Conservation (phyloP, 2,329 filamentous ascomycete species). For the Colletotrichum sp. region DNA sequence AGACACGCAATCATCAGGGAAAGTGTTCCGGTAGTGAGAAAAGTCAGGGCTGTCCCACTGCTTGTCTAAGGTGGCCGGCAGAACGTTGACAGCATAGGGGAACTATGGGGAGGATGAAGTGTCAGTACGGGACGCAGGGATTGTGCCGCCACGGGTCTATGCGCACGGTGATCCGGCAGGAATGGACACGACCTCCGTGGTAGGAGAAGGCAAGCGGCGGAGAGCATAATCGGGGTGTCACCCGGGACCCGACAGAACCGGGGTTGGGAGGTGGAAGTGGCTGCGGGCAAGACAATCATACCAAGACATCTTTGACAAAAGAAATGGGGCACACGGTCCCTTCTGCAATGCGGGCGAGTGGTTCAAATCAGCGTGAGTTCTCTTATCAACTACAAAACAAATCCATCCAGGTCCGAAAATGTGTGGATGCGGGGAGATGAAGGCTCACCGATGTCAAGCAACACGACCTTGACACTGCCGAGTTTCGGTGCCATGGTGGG, state of each 20-base stretch:
- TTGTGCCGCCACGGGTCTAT: background rate
- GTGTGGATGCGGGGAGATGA: background rate
- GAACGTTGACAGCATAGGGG: constrained; percentile 73
- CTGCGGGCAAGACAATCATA: constrained; percentile 52
- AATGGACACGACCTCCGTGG: constrained; percentile 8
- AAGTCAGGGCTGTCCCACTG: constrained; percentile 73
- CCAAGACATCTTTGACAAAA: constrained; percentile 83
- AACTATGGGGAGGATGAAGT: constrained; percentile 56
- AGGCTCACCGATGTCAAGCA: constrained; percentile 65
- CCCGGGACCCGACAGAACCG: constrained; percentile 16
- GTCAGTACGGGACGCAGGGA: background rate
- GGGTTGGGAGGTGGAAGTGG: constrained; percentile 15
- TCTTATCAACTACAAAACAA: background rate
- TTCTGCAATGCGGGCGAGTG: constrained; percentile 54
- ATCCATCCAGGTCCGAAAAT: background rate
- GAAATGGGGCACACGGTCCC: constrained; percentile 84
- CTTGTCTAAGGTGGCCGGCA: constrained; percentile 66
- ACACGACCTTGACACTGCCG: constrained; percentile 47
- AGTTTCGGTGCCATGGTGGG: constrained; percentile 35
- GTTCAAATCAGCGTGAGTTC: constrained; percentile 5
- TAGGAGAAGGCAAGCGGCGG: background rate
- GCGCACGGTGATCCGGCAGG: constrained; percentile 1
- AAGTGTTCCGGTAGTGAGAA: constrained; percentile 71
- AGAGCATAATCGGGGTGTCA: constrained; percentile 20
- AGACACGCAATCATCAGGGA: constrained; percentile 67